These are phyloP conservation scores for Immersiella caudata DNA, from an alignment of 495 filamentous ascomycete genomes.

Conservation along the genomic window DNA sequence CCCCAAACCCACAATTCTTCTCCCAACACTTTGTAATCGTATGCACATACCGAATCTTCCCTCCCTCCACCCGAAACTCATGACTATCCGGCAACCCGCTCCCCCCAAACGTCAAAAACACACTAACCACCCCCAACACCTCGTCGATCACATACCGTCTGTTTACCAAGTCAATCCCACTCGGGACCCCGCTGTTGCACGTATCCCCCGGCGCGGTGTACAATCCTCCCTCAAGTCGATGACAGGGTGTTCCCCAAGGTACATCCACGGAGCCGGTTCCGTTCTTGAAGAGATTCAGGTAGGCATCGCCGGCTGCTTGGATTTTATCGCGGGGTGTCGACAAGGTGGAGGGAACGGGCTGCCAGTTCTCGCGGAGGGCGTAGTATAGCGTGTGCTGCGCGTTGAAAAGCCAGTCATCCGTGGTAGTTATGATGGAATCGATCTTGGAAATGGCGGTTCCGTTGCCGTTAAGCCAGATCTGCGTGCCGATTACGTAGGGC, in stretches of 20 bases:
- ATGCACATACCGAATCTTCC: slow-evolving; percentile 50
- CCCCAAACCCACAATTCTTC: slow-evolving; percentile 35
- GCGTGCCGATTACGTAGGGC: slow-evolving; percentile 53
- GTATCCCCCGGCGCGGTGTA: slow-evolving; percentile 42
- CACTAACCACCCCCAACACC: slow-evolving; percentile 46
- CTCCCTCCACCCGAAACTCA: slow-evolving; percentile 52
- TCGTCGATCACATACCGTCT: slow-evolving; percentile 53
- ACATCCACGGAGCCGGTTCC: slow-evolving; percentile 42
- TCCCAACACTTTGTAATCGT: slow-evolving; percentile 44
- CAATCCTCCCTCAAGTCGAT: slow-evolving; percentile 48
- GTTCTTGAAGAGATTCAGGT: slow-evolving; percentile 48
- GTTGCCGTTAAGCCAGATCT: slow-evolving; percentile 39
- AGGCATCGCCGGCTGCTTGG: slow-evolving; percentile 50
- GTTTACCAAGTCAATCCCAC: slow-evolving; percentile 42
- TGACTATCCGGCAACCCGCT: slow-evolving; percentile 50
- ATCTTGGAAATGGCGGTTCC: slow-evolving; percentile 36
- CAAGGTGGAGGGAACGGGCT: slow-evolving; percentile 42
- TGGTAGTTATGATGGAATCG: slow-evolving; percentile 45
- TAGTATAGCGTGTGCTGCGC: slow-evolving; percentile 50
- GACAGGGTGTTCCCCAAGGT: slow-evolving; percentile 49
- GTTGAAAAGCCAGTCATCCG: slow-evolving; percentile 51
- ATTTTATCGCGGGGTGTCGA: slow-evolving; percentile 45
- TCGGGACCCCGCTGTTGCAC: slow-evolving; percentile 43
- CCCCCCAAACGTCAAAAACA: slow-evolving; percentile 48
- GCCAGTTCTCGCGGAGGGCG: slow-evolving; percentile 45